A percentile compares a stretch with the other conserved stretches of the same genome.
Conservation (phyloP, 305 asterid species). For the Petunia hybrid region DNA sequence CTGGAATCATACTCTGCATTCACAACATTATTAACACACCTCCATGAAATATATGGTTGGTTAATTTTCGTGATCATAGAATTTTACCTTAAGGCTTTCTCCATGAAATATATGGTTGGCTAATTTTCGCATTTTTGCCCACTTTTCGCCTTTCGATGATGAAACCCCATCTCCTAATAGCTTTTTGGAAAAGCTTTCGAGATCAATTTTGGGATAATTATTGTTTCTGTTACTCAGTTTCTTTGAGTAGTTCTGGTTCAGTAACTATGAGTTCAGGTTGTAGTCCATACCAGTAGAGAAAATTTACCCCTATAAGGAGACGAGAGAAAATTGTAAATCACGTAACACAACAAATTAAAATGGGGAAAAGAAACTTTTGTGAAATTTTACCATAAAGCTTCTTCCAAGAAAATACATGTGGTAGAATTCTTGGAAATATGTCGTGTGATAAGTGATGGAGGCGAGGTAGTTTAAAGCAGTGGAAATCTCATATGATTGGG, state of each 20-base stretch:
- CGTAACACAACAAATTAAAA: background rate
- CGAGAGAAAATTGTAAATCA: slow-evolving; percentile 6
- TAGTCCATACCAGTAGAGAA: slow-evolving; percentile 64
- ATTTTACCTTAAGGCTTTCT: slow-evolving; percentile 62
- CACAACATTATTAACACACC: background rate
- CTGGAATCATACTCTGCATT: slow-evolving; percentile 63
- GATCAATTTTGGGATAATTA: slow-evolving; percentile 57
- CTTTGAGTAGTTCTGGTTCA: slow-evolving; percentile 65
- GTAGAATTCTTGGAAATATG: slow-evolving; percentile 66
- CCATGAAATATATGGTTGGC: slow-evolving; percentile 69
- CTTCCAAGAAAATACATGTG: slow-evolving; percentile 65
- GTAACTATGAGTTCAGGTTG: slow-evolving; percentile 69
- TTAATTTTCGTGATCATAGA: too few species aligned
- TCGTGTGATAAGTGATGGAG: slow-evolving; percentile 58
- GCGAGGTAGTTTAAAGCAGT: too few species aligned
- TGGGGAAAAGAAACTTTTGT: background rate
- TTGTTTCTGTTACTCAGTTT: slow-evolving; percentile 59
- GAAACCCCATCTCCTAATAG: slow-evolving; percentile 74
- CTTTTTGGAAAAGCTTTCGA: slow-evolving; percentile 61
- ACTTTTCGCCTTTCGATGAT: slow-evolving; percentile 66
- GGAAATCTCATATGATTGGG: too few species aligned
- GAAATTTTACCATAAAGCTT: slow-evolving; percentile 52
- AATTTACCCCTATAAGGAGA: slow-evolving; percentile 51
- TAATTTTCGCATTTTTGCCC: slow-evolving; percentile 69
- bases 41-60: too few species aligned